phyloP scores from a whole-genome alignment of 179 eudicot genomes.

The Patellifolia procumbens region DNA sequence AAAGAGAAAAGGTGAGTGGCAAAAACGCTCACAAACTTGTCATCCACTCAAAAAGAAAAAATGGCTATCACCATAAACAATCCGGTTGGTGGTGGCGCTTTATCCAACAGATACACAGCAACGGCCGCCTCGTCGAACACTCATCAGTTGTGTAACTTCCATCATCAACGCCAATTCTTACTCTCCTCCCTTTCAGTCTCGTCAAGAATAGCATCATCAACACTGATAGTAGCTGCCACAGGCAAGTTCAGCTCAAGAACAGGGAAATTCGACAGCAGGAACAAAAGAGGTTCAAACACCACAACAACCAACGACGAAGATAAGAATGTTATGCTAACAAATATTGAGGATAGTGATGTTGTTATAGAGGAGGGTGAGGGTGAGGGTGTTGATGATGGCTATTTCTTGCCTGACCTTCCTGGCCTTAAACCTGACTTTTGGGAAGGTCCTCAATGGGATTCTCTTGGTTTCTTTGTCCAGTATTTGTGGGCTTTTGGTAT shows the following conservation, averaged over 20 bases:
- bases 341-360: conserved; percentile 14
- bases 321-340: not conserved
- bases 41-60: conserved; percentile 31
- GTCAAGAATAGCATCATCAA: conserved; percentile 19
- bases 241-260: conserved; percentile 56
- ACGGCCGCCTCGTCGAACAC: conserved; percentile 22
- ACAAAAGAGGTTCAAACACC: conserved; percentile 37
- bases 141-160: conserved; percentile 4
- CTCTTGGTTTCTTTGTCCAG: conserved; percentile 78
- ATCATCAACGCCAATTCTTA: conserved; percentile 23
- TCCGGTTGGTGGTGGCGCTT: conserved; percentile 27
- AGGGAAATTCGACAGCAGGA: conserved; percentile 74
- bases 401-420: conserved; percentile 66
- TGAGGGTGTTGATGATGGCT: conserved; percentile 48
- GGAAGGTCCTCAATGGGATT: conserved; percentile 90
- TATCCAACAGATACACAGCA: conserved; percentile 17
- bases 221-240: conserved; percentile 52
- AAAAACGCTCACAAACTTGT: conserved; percentile 4
- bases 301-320: conserved; percentile 47
- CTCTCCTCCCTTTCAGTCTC: conserved; percentile 23
- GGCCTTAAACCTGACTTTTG: conserved; percentile 63
- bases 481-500: conserved; percentile 98
- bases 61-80: conserved; percentile 40
- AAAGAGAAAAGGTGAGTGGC: not conserved
- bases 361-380: conserved; percentile 24